Conservation (phyloP, 148 eudicot genomes). For the Oxyria digyna region DNA sequence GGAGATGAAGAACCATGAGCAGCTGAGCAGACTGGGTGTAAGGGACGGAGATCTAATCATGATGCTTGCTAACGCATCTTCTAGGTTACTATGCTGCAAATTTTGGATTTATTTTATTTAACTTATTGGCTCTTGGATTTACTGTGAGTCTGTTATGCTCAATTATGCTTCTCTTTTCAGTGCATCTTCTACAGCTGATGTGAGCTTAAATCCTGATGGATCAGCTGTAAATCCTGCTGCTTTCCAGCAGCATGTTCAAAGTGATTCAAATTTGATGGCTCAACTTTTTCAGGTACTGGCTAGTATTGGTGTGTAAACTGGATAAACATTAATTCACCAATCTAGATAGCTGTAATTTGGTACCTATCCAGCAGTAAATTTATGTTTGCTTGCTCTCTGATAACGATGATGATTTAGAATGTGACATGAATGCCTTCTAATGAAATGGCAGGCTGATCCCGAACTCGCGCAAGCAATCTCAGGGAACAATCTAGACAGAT, state of each 20-base stretch:
- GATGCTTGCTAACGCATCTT: constrained; percentile 56
- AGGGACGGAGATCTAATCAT: constrained; percentile 85
- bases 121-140: background rate
- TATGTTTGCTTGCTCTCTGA: background rate
- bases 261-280: constrained; percentile 73
- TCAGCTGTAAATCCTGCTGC: constrained; percentile 94
- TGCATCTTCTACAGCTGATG: constrained; percentile 27
- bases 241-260: constrained; percentile 67
- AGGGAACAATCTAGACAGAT: constrained; percentile 59
- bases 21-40: constrained; percentile 67
- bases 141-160: background rate
- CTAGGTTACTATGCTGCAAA: constrained; percentile 14
- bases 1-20: constrained; percentile 79
- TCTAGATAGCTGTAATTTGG: background rate
- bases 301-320: background rate
- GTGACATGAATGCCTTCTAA: constrained; percentile 2
- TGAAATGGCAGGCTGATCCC: constrained; percentile 64
- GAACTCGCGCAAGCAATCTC: constrained; percentile 79
- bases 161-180: constrained; percentile 19
- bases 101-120: background rate
- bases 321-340: background rate
- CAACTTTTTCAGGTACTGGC: constrained; percentile 64
- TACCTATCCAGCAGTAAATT: background rate
- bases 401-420: background rate
- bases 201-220: constrained; percentile 77